A percentile compares a stretch with the other conserved stretches of the same genome.
These are phyloP conservation scores for Dactylellina sp. DNA, from an alignment of 2,329 filamentous ascomycete genomes.

Conservation along the genomic window DNA sequence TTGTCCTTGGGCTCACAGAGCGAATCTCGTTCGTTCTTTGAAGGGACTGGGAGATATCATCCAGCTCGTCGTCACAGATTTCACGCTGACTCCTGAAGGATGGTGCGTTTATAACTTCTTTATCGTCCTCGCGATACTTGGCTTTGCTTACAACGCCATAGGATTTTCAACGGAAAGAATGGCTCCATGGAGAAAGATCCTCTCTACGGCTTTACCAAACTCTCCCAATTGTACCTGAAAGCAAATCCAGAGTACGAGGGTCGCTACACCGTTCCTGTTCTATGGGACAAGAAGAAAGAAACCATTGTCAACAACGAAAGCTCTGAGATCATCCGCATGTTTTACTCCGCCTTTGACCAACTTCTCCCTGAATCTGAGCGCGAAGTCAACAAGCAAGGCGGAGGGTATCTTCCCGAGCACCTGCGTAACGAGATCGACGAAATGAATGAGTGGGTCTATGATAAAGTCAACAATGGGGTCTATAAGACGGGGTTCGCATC, in stretches of 20 bases:
- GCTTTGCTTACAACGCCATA: constrained; percentile 2
- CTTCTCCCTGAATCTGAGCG: constrained; percentile 66
- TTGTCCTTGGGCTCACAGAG: constrained; percentile 49
- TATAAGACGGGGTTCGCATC: constrained; percentile 79
- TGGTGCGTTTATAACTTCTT: constrained; percentile 28
- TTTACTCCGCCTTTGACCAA: constrained; percentile 83
- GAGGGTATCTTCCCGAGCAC: constrained; percentile 37
- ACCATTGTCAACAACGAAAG: constrained; percentile 92
- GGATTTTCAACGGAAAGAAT: constrained; percentile 49
- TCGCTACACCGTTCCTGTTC: constrained; percentile 86
- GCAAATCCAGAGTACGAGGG: constrained; percentile 78
- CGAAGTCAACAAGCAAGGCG: constrained; percentile 67
- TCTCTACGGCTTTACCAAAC: constrained; percentile 77
- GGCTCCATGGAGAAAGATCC: constrained; percentile 67
- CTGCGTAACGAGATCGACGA: constrained; percentile 47
- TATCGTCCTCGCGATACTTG: too few relatives aligned
- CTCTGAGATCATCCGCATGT: constrained; percentile 91
- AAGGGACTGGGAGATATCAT: constrained; percentile 49
- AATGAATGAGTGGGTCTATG: constrained; percentile 59
- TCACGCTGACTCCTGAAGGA: constrained; percentile 48
- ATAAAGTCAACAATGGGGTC: constrained; percentile 77
- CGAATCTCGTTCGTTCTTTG: constrained; percentile 44
- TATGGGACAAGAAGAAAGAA: constrained; percentile 81
- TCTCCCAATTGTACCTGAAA: constrained; percentile 83
- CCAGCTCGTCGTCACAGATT: constrained; percentile 41